Conservation (phyloP, 208 protist species). For the Crithidia mellificae region DNA sequence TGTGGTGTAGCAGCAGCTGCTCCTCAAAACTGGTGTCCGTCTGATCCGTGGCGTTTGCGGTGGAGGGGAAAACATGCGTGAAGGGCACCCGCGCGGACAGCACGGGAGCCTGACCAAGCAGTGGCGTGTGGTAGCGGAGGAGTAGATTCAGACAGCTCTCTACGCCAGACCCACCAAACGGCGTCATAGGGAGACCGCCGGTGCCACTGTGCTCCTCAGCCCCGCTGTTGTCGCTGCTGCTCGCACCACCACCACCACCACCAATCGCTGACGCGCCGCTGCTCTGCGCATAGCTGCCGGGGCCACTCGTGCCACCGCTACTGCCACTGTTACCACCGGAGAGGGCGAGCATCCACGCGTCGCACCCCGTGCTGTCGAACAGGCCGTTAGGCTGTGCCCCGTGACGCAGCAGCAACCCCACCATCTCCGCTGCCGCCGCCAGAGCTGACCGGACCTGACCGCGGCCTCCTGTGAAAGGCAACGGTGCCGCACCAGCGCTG, state of each 20-base stretch:
- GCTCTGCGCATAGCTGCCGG: too few species aligned
- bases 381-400: constrained; percentile 62
- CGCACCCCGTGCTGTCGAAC: constrained; percentile 61
- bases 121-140: constrained; percentile 19
- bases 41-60: too few species aligned
- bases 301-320: too few species aligned
- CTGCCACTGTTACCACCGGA: constrained; percentile 9
- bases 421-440: constrained; percentile 22
- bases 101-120: constrained; percentile 14
- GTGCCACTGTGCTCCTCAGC: neutral
- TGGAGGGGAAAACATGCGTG: neutral
- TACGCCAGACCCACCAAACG: constrained; percentile 13
- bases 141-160: constrained; percentile 22
- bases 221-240: neutral
- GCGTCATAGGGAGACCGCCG: neutral
- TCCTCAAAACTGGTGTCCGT: constrained; percentile 8
- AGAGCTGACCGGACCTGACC: constrained; percentile 4
- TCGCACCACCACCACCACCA: constrained; percentile 1
- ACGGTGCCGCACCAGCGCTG: neutral
- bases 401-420: constrained; percentile 44
- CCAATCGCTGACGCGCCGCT: too few species aligned
- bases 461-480: neutral
- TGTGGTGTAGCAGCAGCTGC: constrained; percentile 22
- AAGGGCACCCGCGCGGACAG: neutral
- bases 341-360: constrained; percentile 76